A percentile compares a stretch with the other conserved stretches of the same genome.
phyloP scores from a whole-genome alignment of 306 rosid species.

The Prosopis cineraria region DNA sequence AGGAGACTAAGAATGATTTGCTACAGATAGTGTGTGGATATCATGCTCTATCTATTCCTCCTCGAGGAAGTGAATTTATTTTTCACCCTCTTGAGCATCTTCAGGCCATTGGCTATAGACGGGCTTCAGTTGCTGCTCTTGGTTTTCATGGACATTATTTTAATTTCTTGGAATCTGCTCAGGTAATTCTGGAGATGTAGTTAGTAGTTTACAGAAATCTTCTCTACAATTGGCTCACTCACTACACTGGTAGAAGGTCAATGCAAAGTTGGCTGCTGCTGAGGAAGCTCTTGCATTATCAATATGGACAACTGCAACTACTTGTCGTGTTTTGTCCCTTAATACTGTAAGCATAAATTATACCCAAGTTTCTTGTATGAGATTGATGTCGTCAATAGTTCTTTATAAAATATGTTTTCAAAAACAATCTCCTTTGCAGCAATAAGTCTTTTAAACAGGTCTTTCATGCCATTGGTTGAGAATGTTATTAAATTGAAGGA shows the following conservation, averaged over 20 bases:
- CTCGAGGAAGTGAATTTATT: constrained; percentile 62
- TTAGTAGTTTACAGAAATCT: constrained; percentile 1
- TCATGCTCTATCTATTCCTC: constrained; percentile 71
- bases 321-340: constrained; percentile 89
- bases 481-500: neutral
- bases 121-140: constrained; percentile 67
- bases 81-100: constrained; percentile 95
- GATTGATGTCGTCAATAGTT: constrained; percentile 21
- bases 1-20: constrained; percentile 85
- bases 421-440: neutral
- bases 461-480: neutral
- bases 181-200: constrained; percentile 54
- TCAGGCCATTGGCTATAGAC: constrained; percentile 72
- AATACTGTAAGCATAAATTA: constrained; percentile 65
- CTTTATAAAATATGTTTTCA: constrained; percentile 16
- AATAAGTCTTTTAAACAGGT: constrained; percentile 5
- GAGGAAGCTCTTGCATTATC: constrained; percentile 92
- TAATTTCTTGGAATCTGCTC: constrained; percentile 46
- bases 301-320: constrained; percentile 83
- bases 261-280: constrained; percentile 67
- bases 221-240: constrained; percentile 24
- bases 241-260: constrained; percentile 49
- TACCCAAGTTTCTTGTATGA: constrained; percentile 17
- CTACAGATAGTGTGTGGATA: constrained; percentile 87
- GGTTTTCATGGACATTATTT: constrained; percentile 55